phyloP scores from a whole-genome alignment of 2,329 filamentous ascomycete species.

The Davidsoniella eucalypti region DNA sequence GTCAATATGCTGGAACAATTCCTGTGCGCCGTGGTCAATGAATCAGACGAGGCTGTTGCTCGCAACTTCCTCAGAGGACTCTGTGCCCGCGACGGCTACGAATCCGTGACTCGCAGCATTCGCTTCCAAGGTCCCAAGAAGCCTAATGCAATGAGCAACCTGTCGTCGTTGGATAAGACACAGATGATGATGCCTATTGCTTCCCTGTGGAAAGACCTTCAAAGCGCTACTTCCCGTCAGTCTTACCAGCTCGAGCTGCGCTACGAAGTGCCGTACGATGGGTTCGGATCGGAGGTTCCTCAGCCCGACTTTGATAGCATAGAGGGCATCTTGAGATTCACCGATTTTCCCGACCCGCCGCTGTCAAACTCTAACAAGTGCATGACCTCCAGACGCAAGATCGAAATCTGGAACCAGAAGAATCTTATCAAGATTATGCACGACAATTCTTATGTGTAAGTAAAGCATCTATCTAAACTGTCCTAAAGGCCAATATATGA shows the following conservation, averaged over 20 bases:
- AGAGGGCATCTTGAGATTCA: constrained; percentile 37
- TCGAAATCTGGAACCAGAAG: constrained; percentile 37
- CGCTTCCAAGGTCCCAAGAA: constrained; percentile 34
- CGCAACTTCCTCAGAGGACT: constrained; percentile 39
- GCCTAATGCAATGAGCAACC: constrained; percentile 29
- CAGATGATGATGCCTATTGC: constrained; percentile 24
- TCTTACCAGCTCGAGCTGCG: constrained; percentile 40
- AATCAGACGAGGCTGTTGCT: constrained; percentile 31
- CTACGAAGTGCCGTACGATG: constrained; percentile 34
- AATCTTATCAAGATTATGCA: constrained; percentile 31
- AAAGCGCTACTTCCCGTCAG: constrained; percentile 37
- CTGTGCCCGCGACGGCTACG: constrained; percentile 38
- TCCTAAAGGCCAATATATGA: not conserved
- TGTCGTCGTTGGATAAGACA: constrained; percentile 20
- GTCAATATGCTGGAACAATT: constrained; percentile 40
- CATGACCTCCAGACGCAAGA: constrained; percentile 36
- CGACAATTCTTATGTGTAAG: constrained; percentile 37
- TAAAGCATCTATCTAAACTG: not conserved
- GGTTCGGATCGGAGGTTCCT: constrained; percentile 20
- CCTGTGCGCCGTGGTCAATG: constrained; percentile 35
- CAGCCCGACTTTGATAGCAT: constrained; percentile 28
- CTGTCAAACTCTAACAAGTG: constrained; percentile 24
- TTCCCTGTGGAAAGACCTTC: constrained; percentile 34
- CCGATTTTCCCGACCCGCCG: constrained; percentile 42
- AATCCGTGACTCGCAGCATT: constrained; percentile 34